Conservation (phyloP, 768 basidiomycete species). For the Tylopilus felleus region DNA sequence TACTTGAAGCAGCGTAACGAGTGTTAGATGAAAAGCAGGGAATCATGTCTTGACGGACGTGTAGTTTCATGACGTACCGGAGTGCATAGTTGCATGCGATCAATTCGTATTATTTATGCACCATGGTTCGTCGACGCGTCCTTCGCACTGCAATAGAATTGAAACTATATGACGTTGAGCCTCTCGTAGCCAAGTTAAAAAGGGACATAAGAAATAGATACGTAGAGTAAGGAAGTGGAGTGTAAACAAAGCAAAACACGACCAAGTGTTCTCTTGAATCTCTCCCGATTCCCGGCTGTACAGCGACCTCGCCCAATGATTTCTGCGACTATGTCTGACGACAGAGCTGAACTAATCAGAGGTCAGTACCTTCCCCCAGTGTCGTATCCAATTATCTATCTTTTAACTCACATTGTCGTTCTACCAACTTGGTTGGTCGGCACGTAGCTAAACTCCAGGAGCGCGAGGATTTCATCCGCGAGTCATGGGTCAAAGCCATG, state of each 20-base stretch:
- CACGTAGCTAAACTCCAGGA: conserved; percentile 55
- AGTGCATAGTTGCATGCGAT: no score
- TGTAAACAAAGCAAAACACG: conserved; percentile 12
- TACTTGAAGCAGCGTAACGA: neutral
- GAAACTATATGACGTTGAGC: no score
- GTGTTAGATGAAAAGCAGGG: neutral
- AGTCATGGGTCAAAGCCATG: conserved; percentile 95
- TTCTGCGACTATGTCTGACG: conserved; percentile 28
- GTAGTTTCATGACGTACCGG: no score
- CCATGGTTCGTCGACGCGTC: no score
- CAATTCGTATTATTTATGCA: no score
- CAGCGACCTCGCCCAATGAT: neutral
- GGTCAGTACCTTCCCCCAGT: conserved; percentile 17
- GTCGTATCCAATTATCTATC: neutral
- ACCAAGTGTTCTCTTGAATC: neutral
- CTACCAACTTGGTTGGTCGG: neutral
- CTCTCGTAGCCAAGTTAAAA: no score
- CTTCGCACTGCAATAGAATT: no score
- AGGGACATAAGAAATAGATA: no score
- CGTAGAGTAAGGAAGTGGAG: no score
- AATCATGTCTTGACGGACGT: no score
- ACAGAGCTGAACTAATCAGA: conserved; percentile 33
- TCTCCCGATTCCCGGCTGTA: neutral
- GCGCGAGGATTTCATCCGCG: conserved; percentile 76
- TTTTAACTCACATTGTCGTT: neutral